Percentiles rank a stretch among this genome's conserved stretches.
Conservation (phyloP, 75 land plant species). For the Pseudotsuga menziesii region DNA sequence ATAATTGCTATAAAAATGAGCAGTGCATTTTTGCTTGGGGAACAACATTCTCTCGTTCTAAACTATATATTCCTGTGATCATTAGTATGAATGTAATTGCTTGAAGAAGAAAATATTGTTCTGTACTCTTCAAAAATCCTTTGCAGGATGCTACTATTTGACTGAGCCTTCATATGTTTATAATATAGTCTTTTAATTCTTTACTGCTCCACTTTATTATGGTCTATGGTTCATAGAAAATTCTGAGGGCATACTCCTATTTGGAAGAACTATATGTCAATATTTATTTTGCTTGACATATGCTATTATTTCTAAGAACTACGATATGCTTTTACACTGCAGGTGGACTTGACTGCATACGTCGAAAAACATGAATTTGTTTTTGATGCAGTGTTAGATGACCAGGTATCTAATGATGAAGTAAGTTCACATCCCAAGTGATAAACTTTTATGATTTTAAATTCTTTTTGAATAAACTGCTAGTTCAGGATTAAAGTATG, state of each 20-base stretch:
- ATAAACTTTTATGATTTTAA: no score
- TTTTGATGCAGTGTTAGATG: constrained; percentile 98
- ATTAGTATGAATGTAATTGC: neutral
- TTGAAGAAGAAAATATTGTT: neutral
- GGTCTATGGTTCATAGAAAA: neutral
- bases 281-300: constrained; percentile 5
- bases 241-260: neutral
- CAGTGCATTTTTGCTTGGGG: neutral
- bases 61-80: no score
- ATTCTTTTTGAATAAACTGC: neutral
- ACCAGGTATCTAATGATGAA: constrained; percentile 95
- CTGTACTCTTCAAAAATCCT: neutral
- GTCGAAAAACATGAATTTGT: constrained; percentile 95
- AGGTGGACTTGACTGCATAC: constrained; percentile 98
- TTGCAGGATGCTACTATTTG: neutral
- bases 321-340: constrained; percentile 11
- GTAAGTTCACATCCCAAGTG: constrained; percentile 29
- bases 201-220: neutral
- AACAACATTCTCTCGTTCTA: neutral
- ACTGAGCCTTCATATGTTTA: neutral
- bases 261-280: neutral
- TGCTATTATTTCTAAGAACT: neutral
- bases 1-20: neutral
- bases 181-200: neutral
- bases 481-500: neutral